phyloP scores from a whole-genome alignment of 2,329 filamentous ascomycete genomes.

The Fusarium sp. region DNA sequence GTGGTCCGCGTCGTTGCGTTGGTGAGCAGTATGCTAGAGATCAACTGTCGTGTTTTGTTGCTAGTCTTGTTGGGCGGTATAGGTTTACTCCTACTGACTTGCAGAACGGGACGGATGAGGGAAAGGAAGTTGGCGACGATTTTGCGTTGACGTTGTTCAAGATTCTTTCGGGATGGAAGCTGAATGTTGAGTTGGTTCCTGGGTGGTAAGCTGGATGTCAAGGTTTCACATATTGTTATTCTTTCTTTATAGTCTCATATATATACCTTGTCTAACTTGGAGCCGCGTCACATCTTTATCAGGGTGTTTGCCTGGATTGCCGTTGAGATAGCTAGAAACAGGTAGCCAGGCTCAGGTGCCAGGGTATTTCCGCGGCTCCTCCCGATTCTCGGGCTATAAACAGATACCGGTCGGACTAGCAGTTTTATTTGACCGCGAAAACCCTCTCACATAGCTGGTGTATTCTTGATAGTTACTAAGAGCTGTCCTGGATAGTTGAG shows the following conservation, averaged over 20 bases:
- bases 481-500: no score
- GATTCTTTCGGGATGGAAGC: neutral
- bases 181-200: neutral
- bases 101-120: neutral
- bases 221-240: neutral
- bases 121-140: neutral
- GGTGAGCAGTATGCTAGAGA: neutral
- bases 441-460: accelerated
- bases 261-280: accelerated
- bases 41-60: neutral
- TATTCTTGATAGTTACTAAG: no score
- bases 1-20: neutral
- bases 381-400: no score
- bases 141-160: neutral
- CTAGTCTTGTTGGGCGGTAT: neutral
- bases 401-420: accelerated
- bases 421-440: accelerated
- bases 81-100: neutral
- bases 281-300: no score
- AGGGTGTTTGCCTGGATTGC: no score
- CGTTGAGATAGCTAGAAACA: no score
- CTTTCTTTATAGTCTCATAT: accelerated
- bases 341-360: accelerated
- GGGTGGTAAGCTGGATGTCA: accelerated
- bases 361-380: no score